phyloP scores from a whole-genome alignment of 1,284 basidiomycete genomes.

The Veloporphyrellus conicus region DNA sequence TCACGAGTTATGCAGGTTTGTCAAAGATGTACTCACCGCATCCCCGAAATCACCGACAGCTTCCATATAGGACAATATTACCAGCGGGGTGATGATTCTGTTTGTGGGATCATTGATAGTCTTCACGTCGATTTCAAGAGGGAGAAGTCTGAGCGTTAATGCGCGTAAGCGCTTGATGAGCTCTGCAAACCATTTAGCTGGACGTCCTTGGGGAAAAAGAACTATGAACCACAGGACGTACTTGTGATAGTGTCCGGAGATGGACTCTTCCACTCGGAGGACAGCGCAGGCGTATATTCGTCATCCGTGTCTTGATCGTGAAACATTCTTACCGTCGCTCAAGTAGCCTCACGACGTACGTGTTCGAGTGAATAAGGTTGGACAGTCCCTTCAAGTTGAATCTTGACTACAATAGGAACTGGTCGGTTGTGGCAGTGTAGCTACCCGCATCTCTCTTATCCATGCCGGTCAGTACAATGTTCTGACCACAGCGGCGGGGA shows the following conservation, averaged over 20 bases:
- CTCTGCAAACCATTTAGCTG: conserved; percentile 40
- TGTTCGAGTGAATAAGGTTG: too few species aligned
- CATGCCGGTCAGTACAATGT: conserved; percentile 30
- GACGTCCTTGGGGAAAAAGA: neutral
- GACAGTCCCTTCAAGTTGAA: too few species aligned
- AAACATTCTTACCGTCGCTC: conserved; percentile 33
- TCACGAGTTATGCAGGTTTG: neutral
- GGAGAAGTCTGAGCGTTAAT: conserved; percentile 73
- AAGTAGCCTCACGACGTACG: neutral
- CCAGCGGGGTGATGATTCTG: conserved; percentile 66
- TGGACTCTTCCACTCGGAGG: conserved; percentile 48
- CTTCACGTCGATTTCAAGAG: conserved; percentile 69
- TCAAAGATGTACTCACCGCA: conserved; percentile 56
- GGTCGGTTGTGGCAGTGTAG: conserved; percentile 7
- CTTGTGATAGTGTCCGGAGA: conserved; percentile 70
- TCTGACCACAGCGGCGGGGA: neutral
- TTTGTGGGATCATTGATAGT: conserved; percentile 63
- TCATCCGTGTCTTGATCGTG: conserved; percentile 35
- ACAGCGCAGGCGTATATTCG: conserved; percentile 47
- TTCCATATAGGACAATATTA: conserved; percentile 58
- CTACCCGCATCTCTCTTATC: conserved; percentile 7
- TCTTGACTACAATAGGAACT: neutral
- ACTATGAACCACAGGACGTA: conserved; percentile 35
- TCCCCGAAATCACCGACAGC: conserved; percentile 77
- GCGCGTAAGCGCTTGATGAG: conserved; percentile 78